Base-by-base conservation (phyloP, 192 early-diverging fungal species). In the Umbelopsis ramanniana region DNA sequence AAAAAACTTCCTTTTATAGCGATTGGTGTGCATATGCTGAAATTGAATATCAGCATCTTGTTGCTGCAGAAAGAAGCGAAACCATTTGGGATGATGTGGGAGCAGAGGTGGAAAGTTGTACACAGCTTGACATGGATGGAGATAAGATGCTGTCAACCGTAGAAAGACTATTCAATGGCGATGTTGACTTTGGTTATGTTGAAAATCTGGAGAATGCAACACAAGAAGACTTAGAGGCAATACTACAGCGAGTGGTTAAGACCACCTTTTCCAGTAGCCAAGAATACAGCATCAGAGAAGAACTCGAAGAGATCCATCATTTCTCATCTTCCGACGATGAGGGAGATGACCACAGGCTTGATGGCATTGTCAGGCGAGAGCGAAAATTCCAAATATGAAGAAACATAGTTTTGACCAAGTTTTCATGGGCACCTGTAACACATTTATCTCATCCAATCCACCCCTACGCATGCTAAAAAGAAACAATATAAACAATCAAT, bases 21-120 rank as follows among this genome's bases (percentile, higher is more conserved):
- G 70, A 72, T 26, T 72, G 70, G 70, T 55, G 43, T 29, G 70
- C 52, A 8, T 72, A 72, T n/a, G 70, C 70, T 43, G 70, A 72
- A 47, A 38, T 35, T 48, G 70, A 72, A 60, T 72, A 72, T 23
- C 52, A 55, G 24, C 21, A 72, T 45, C 29, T 72, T 9, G 52
- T 72, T 35, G 57, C 57, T 17, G 46, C 43, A 11, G 70, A 72
- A 63, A 52, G 70, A 46, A 72, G 47, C 4, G 55, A 72, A 55
- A 46, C 54, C 14, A 43, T 57, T 10, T 72, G 70, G 70, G 55
- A 71, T 47, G 43, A 45, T 48, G 43, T 47, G 26, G 45, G 35
- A 45, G 21, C 15, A 29, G 67, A 68, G 10, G 15, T 37, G 3
- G 57, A 63, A 4, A 29, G 17, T 37, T 63, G 57, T 14, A 26